A percentile compares a stretch with the other conserved stretches of the same genome.
Evolutionary conservation across 495 filamentous ascomycete genomes (phyloP).

Genomic region (Lasiosphaeria hispida): DNA sequence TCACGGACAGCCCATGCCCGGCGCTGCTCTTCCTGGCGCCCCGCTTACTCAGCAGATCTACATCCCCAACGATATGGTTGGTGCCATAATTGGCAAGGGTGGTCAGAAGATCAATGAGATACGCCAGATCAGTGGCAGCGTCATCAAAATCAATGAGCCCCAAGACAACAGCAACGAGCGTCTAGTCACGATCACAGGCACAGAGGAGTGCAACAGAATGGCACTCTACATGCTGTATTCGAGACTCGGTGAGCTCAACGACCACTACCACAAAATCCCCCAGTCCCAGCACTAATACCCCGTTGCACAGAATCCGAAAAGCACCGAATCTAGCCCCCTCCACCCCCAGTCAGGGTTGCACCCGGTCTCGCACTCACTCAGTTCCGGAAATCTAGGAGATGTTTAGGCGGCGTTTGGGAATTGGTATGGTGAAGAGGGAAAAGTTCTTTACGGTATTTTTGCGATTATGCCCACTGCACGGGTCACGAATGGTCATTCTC

Average conservation of each 20-base stretch:
- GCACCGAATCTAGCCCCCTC: slow-evolving; percentile 51
- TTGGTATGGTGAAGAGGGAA: slow-evolving; percentile 14
- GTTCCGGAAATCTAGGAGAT: background rate
- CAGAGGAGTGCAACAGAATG: slow-evolving; percentile 98
- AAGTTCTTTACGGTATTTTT: slow-evolving; percentile 20
- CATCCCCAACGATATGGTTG: slow-evolving; percentile 99
- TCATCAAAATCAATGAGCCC: slow-evolving; percentile 99
- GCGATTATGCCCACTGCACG: slow-evolving; percentile 8
- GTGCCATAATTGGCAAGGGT: slow-evolving; percentile 97
- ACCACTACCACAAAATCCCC: slow-evolving; percentile 14
- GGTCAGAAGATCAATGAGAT: slow-evolving; percentile 99
- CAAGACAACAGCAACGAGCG: slow-evolving; percentile 99
- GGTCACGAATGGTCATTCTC: slow-evolving; percentile 15
- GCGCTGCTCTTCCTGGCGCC: slow-evolving; percentile 70
- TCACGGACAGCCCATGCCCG: slow-evolving; percentile 67
- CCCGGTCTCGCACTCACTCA: background rate
- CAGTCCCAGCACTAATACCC: slow-evolving; percentile 16
- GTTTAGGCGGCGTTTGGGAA: slow-evolving; percentile 24
- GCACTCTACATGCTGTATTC: slow-evolving; percentile 98
- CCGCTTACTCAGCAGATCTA: slow-evolving; percentile 97
- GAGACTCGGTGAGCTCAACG: slow-evolving; percentile 75
- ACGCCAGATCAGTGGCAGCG: slow-evolving; percentile 90
- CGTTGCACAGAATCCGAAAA: slow-evolving; percentile 72
- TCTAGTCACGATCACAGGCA: slow-evolving; percentile 95
- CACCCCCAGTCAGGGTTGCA: background rate